Conservation (phyloP, 225 moss, liverwort and hornwort genomes). For the Bryoerythrophyllum caledonicum region DNA sequence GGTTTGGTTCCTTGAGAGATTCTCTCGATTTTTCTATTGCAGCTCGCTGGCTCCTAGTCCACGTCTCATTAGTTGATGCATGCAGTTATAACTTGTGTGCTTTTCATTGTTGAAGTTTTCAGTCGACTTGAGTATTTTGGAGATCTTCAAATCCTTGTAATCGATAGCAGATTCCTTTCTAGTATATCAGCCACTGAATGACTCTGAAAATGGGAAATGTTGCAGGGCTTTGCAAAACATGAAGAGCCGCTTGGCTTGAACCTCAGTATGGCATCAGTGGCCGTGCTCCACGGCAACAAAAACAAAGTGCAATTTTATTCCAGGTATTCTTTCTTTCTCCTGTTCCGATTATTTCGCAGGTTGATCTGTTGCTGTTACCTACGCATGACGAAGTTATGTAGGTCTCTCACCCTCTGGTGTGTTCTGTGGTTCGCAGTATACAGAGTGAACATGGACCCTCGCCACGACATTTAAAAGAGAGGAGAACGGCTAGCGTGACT, state of each 20-base stretch:
- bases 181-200: background rate
- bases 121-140: background rate
- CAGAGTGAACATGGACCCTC: background rate
- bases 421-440: background rate
- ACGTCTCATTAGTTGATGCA: constrained; percentile 1
- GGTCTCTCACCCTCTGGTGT: background rate
- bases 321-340: constrained; percentile 24
- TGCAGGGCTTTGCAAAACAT: constrained; percentile 52
- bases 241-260: constrained; percentile 25
- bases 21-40: background rate
- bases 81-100: background rate
- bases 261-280: constrained; percentile 12
- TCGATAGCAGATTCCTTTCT: background rate
- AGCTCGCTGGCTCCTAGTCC: background rate
- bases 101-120: constrained; percentile 1
- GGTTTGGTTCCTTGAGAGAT: constrained; percentile 22
- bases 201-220: constrained; percentile 7
- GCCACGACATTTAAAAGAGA: background rate
- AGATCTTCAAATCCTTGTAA: background rate
- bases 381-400: background rate
- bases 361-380: background rate
- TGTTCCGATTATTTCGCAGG: background rate
- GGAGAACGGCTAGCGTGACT: background rate
- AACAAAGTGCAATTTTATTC: background rate
- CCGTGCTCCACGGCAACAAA: background rate